A percentile compares a stretch with the other conserved stretches of the same genome.
phyloP scores from a whole-genome alignment of 768 basidiomycete species.

The Mycena alexandri region DNA sequence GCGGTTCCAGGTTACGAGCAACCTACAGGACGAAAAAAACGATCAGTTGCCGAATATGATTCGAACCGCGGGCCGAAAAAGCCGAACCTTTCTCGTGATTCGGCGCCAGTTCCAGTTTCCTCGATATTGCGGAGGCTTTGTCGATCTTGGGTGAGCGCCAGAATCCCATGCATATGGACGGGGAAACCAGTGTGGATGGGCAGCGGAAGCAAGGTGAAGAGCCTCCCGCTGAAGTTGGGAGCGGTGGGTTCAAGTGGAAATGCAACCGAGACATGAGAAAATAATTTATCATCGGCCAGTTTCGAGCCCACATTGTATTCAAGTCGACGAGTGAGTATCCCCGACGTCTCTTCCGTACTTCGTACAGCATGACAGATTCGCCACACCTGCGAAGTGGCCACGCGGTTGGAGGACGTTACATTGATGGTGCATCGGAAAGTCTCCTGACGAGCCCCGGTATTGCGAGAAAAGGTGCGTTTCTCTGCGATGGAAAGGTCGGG shows the following conservation, averaged over 20 bases:
- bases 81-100: conserved; percentile 42
- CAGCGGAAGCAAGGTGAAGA: conserved; percentile 51
- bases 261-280: conserved; percentile 45
- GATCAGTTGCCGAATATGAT: too few relatives aligned
- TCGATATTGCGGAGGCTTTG: conserved; percentile 47
- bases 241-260: conserved; percentile 25
- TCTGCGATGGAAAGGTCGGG: conserved; percentile 32
- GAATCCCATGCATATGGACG: conserved; percentile 47
- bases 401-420: conserved; percentile 5
- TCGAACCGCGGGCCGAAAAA: not conserved
- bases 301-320: conserved; percentile 35
- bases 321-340: conserved; percentile 28
- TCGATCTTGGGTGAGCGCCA: conserved; percentile 48
- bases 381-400: conserved; percentile 33
- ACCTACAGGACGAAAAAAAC: conserved; percentile 11
- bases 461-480: conserved; percentile 33
- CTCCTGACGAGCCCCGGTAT: conserved; percentile 20
- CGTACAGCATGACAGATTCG: conserved; percentile 38
- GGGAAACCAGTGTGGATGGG: conserved; percentile 48
- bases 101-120: conserved; percentile 38
- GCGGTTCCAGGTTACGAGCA: conserved; percentile 41
- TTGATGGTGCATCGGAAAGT: conserved; percentile 33
- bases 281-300: conserved; percentile 46
- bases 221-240: conserved; percentile 37
- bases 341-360: conserved; percentile 28